A percentile compares a stretch with the other conserved stretches of the same genome.
phyloP scores from a whole-genome alignment of 805 yeast genomes.

The Huiozyma sinensis region DNA sequence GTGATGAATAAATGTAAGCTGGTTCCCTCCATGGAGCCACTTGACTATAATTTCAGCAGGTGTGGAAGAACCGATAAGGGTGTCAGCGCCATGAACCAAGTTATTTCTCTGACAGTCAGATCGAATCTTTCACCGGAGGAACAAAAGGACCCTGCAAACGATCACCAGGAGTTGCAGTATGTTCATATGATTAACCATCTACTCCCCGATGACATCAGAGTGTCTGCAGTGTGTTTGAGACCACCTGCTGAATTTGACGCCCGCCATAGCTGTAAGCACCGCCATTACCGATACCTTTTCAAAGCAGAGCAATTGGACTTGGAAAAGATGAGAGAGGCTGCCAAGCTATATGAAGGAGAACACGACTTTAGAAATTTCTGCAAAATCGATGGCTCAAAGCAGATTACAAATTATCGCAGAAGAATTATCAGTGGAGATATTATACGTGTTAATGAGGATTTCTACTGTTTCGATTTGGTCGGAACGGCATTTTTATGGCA shows the following conservation, averaged over 20 bases:
- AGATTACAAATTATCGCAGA: constrained; percentile 69
- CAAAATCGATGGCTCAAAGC: constrained; percentile 89
- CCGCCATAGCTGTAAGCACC: constrained; percentile 73
- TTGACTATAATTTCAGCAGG: constrained; percentile 63
- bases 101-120: constrained; percentile 67
- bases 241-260: constrained; percentile 86
- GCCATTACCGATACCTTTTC: constrained; percentile 84
- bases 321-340: constrained; percentile 55
- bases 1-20: constrained; percentile 61
- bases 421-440: constrained; percentile 46
- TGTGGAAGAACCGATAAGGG: constrained; percentile 95
- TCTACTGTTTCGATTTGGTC: constrained; percentile 60
- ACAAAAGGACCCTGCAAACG: constrained; percentile 45
- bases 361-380: constrained; percentile 94
- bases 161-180: constrained; percentile 65
- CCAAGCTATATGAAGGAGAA: constrained; percentile 50
- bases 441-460: constrained; percentile 29
- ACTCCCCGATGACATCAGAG: constrained; percentile 69
- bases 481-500: constrained; percentile 97
- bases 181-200: constrained; percentile 61
- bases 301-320: constrained; percentile 46
- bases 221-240: constrained; percentile 72
- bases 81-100: constrained; percentile 96
- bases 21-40: constrained; percentile 49
- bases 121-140: constrained; percentile 56